Percentiles rank a stretch among this genome's conserved stretches.
Evolutionary conservation across 2,329 filamentous ascomycete species (phyloP).

Genomic region (Cyanodermella asteris): DNA sequence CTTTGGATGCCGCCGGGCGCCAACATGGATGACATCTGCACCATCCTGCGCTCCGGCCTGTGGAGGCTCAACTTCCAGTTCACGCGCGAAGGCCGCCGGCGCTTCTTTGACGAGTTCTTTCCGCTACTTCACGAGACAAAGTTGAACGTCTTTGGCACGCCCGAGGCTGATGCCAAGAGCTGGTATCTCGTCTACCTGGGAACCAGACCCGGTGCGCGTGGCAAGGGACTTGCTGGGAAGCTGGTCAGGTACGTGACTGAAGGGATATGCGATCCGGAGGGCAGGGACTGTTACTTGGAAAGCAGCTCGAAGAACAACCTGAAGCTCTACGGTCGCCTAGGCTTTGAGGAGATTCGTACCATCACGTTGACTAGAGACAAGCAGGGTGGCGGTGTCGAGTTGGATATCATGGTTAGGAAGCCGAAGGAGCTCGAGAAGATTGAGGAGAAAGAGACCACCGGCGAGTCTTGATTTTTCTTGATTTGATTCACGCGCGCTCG

Average conservation of each 20-base stretch:
- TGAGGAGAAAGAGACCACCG: too few relatives aligned
- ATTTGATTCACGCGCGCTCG: too few relatives aligned
- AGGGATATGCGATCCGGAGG: slow-evolving; percentile 41
- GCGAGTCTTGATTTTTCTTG: too few relatives aligned
- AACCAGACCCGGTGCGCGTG: slow-evolving; percentile 46
- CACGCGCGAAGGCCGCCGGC: slow-evolving; percentile 39
- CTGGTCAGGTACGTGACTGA: slow-evolving; percentile 48
- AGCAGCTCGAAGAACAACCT: slow-evolving; percentile 49
- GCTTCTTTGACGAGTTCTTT: slow-evolving; percentile 59
- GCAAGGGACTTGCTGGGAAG: slow-evolving; percentile 50
- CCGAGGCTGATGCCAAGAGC: slow-evolving; percentile 40
- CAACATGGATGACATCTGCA: slow-evolving; percentile 51
- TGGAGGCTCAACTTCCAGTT: slow-evolving; percentile 51
- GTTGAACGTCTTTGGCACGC: slow-evolving; percentile 42
- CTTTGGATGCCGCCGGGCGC: slow-evolving; percentile 52
- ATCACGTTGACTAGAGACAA: slow-evolving; percentile 38
- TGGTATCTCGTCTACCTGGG: slow-evolving; percentile 76
- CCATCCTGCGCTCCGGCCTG: slow-evolving; percentile 50
- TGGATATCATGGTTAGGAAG: slow-evolving; percentile 70
- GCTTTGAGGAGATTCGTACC: slow-evolving; percentile 43
- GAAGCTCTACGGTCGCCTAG: slow-evolving; percentile 51
- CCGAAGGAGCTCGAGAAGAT: too few relatives aligned
- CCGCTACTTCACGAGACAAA: slow-evolving; percentile 56
- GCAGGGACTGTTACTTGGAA: slow-evolving; percentile 54
- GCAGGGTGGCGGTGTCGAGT: slow-evolving; percentile 39